These are phyloP conservation scores for Chlorella variabilis DNA, from an alignment of 163 green algal species.

Conservation along the genomic window DNA sequence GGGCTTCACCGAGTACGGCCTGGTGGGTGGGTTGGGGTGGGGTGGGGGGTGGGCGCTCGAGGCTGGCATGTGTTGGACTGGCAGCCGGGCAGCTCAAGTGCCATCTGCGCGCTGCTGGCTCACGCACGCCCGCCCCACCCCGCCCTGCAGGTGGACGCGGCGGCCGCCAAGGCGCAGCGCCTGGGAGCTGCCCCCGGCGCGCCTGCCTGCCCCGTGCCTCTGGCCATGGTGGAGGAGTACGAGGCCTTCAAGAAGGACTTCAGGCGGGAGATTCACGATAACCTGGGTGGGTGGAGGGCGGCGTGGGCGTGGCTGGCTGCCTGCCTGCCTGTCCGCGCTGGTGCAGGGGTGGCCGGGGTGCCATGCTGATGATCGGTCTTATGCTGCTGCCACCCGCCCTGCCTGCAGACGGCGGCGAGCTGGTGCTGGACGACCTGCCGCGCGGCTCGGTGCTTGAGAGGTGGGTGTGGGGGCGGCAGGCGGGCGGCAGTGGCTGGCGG, in stretches of 20 bases:
- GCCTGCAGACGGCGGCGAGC: slow-evolving; percentile 42
- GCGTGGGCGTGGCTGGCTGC: background rate
- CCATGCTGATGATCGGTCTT: background rate
- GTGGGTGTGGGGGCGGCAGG: too few relatives aligned
- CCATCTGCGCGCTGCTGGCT: background rate
- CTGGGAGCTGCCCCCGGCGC: slow-evolving; percentile 6
- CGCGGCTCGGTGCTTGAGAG: slow-evolving; percentile 46
- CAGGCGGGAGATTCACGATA: slow-evolving; percentile 35
- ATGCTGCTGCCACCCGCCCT: background rate
- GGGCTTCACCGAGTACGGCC: slow-evolving; percentile 49
- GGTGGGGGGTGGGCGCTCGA: too few relatives aligned
- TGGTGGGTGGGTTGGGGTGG: slow-evolving; percentile 32
- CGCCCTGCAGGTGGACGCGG: slow-evolving; percentile 22
- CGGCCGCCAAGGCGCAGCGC: slow-evolving; percentile 51
- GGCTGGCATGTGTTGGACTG: too few relatives aligned
- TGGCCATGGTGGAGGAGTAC: slow-evolving; percentile 56
- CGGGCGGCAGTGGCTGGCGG: too few relatives aligned
- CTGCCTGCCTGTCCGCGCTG: background rate
- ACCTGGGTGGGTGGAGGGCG: slow-evolving; percentile 1
- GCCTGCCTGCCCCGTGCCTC: slow-evolving; percentile 34
- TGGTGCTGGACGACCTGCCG: slow-evolving; percentile 50
- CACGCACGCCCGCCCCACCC: background rate
- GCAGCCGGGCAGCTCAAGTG: too few relatives aligned
- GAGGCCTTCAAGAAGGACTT: slow-evolving; percentile 47
- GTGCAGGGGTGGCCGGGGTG: too few relatives aligned